Evolutionary conservation across 441 rosid genomes (phyloP), one percentile per base, ranked within the genome.

Genomic region (Gossypium trilobum): DNA sequence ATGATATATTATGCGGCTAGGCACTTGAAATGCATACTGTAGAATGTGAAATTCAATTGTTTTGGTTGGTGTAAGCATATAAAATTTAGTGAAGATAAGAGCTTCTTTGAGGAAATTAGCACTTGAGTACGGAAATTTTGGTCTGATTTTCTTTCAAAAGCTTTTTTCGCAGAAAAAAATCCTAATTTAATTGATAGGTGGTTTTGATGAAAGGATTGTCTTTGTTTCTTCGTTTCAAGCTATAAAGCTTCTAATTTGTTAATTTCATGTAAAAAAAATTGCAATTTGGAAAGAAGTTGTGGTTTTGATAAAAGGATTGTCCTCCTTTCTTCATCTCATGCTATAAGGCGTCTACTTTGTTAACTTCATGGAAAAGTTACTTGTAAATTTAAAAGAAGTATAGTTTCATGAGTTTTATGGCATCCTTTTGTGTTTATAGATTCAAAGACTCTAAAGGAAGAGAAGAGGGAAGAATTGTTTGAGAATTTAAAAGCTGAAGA

Each of bases 381-480:
- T 65, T 22, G 23, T 39, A 2, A 39, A 11, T 64, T 11, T 23
- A 1, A 42, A 64, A 11, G 1, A 13, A 39, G 4, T 16, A 17
- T 62, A 60, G 5, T 54, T 44, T 23, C 11, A 1, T 51, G 20
- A 44, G 36, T 17, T n/a, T 72, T 29, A 9, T 3, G 0, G 8
- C 69, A 22, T 66, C 20, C 56, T 75, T 23, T 48, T 66, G 57
- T 78, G 36, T 55, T 11, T 46, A 74, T 78, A 90, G 98, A 94
- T 83, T 92, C 98, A 13, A 94, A 94, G 87, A 91, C 92, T 14
- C 78, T 94, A 2, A 94, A 91, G 77, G 93, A 94, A 77, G 97
- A 91, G 68, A 90, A 88, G 80, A 85, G 97, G 84, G 97, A 94
- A 81, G 94, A 87, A 25, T 72, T 92, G 51, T 94, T 87, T 69